Base-by-base conservation (phyloP, 1,284 basidiomycete species). In the Moesziomyces antarcticus region DNA sequence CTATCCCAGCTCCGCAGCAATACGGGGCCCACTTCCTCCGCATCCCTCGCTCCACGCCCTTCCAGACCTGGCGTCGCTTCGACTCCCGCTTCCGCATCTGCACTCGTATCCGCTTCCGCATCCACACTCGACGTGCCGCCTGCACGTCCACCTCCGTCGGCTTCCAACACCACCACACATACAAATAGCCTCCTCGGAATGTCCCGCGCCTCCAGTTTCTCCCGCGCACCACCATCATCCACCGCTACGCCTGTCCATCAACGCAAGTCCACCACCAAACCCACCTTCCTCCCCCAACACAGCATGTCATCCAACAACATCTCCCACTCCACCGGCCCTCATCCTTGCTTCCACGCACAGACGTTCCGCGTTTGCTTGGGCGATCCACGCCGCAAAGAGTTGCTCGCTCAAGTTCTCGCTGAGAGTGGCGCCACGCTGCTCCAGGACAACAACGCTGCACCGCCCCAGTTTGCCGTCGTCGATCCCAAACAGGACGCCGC, bases 191-290 rank as follows among this genome's bases (percentile, higher is more conserved):
- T 73, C 11, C 57, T 73, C 20, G 60, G 60, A 53, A 73, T 73
- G 64, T 73, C 70, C 45, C 70, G 70, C 27, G 70, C 70, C 21
- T 59, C 64, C 41, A 73, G 70, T 60, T 73, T 73, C 60, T 73
- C 70, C 16, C 56, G 64, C 40, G 64, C 56, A 44, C 58, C 56
- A 24, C 41, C 53, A 27, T 37, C 54, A 10, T 30, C 51, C 37
- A 30, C 49, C 30, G 20, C 43, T 30, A 14, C 59, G 21, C 18
- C 56, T 21, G 35, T 57, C 44, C 49, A 13, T 37, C 53, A 64
- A 50, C 64, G 70, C 35, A 73, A 67, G 35, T 16, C 45, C 43
- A 14, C 47, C 37, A 14, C 8, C 46, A 54, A 50, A 45, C 42
- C 52, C 41, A 40, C 63, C 53, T 42, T 50, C 33, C 40, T 73